These are phyloP conservation scores for Saitozyma sp. DNA, from an alignment of 768 basidiomycete genomes.

Conservation along the genomic window DNA sequence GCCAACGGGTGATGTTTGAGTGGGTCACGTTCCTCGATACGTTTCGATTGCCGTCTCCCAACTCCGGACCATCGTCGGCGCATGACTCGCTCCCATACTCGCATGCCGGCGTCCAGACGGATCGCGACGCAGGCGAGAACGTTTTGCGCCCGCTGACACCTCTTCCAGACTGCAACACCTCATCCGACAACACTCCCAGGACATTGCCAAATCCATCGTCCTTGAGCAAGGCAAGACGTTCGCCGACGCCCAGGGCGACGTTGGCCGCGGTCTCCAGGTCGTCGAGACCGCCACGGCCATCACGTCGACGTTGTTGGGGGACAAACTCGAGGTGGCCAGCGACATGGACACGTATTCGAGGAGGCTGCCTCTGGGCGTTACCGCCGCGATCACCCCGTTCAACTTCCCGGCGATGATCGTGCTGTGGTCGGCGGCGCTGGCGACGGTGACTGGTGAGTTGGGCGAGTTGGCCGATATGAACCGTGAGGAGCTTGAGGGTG, in stretches of 20 bases:
- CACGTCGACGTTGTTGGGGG: constrained; percentile 80
- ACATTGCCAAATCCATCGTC: constrained; percentile 83
- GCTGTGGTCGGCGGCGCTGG: constrained; percentile 75
- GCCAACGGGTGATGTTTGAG: constrained; percentile 88
- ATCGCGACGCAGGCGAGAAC: neutral
- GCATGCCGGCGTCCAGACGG: neutral
- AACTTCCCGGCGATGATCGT: constrained; percentile 65
- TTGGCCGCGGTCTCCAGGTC: constrained; percentile 82
- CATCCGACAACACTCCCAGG: constrained; percentile 80
- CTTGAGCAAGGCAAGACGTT: constrained; percentile 95
- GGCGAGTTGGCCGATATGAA: neutral
- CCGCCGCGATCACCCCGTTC: constrained; percentile 65
- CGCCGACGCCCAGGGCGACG: constrained; percentile 91
- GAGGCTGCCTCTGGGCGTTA: constrained; percentile 81
- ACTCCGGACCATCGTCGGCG: neutral
- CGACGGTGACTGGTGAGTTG: constrained; percentile 49
- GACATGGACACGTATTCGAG: constrained; percentile 91
- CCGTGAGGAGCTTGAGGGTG: neutral
- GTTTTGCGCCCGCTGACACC: neutral
- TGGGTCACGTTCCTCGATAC: constrained; percentile 53
- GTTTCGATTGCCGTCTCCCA: too few relatives aligned
- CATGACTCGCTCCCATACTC: neutral
- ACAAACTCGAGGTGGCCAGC: constrained; percentile 87
- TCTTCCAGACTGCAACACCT: constrained; percentile 77
- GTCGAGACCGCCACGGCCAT: constrained; percentile 66